phyloP scores from a whole-genome alignment of 257 asterid species.

The Nicotiana knightiana region DNA sequence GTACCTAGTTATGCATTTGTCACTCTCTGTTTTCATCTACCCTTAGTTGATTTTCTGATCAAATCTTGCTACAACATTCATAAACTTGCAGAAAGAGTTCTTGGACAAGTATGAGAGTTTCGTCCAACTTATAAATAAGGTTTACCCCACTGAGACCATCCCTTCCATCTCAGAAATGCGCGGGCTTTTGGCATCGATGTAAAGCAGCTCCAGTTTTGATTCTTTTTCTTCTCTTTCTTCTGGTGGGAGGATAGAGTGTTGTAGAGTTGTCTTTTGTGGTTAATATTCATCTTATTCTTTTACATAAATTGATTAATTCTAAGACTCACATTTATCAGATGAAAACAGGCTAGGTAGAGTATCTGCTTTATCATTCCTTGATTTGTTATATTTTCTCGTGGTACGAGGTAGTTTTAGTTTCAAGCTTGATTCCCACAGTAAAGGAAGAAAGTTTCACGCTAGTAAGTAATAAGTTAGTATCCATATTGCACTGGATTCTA shows the following conservation, averaged over 20 bases:
- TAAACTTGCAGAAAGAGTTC: slow-evolving; percentile 68
- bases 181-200: slow-evolving; percentile 70
- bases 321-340: not conserved
- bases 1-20: not conserved
- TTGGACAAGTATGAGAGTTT: slow-evolving; percentile 84
- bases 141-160: slow-evolving; percentile 77
- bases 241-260: not conserved
- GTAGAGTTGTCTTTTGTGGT: not conserved
- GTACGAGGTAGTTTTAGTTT: not conserved
- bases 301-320: not conserved
- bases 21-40: not conserved
- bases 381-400: not conserved
- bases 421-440: not conserved
- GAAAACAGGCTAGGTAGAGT: not conserved
- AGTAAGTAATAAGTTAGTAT: not conserved
- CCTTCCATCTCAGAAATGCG: slow-evolving; percentile 75
- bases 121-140: slow-evolving; percentile 67
- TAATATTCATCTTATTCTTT: not conserved
- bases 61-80: not conserved
- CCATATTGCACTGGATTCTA: not conserved
- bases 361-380: not conserved
- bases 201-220: slow-evolving; percentile 15
- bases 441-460: not conserved
- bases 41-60: slow-evolving; percentile 7
- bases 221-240: not conserved